Evolutionary conservation across 345 rosid genomes (phyloP), one percentile per base, ranked within the genome.

Genomic region (Eucalyptus curtisii): DNA sequence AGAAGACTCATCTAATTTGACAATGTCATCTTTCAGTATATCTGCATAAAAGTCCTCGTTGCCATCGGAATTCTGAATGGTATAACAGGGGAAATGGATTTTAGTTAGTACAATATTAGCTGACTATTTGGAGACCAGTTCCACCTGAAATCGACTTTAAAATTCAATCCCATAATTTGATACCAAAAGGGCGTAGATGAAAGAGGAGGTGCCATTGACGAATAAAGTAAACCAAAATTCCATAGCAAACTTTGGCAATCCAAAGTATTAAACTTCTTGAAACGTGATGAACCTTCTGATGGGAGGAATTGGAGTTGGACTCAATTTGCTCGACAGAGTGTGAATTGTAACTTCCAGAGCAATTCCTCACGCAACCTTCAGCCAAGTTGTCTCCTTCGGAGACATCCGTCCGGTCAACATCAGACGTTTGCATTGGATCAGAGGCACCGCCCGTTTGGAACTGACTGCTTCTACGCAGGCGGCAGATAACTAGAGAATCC

Each of bases 401-500:
- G 81, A 71, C 81, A 33, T 71, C 81, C 4, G 13, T 71, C 81
- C 44, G 13, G 81, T 71, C 44, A 71, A 64, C 89, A 92, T 71
- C 81, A 87, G 95, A 96, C 15, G 92, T 95, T 1, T 40, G 40
- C 7, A 1, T 31, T 33, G 10, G 44, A 33, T 71, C 81, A 0
- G 81, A 71, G 81, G 81, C 44, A 71, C 7, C 19, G 25, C 22
- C 40, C 44, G 5, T 71, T 33, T 71, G 81, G 81, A 71, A 71
- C 81, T 33, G 40, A 71, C 7, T 10, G 64, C 94, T 96, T 91
- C 53, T 95, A 87, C 93, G 92, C n/a, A 97, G 93, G 68, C 96
- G 96, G 91, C 99, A 97, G 66, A 96, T 94, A 79, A 97, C 99
- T 64, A 95, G 90, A 15, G 97, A 94, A 33, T 95, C 96, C 95